phyloP scores from a whole-genome alignment of 192 early-diverging fungal genomes.

The Backusella liffmaniae region DNA sequence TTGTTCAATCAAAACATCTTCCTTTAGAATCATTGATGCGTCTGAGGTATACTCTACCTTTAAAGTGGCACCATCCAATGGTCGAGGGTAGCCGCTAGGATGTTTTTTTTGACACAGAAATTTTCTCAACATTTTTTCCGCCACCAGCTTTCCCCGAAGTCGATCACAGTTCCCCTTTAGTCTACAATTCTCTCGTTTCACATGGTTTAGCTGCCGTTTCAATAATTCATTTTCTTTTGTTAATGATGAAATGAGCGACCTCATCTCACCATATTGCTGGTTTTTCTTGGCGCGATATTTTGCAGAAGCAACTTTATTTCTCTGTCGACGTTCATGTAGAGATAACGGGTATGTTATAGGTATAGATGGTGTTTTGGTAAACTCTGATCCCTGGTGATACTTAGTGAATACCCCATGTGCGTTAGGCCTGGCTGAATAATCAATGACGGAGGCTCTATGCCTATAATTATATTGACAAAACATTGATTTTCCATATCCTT shows the following conservation, averaged over 20 bases:
- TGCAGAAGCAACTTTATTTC: conserved; percentile 56
- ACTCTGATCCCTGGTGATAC: background rate
- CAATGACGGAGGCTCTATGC: background rate
- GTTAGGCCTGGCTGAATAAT: background rate
- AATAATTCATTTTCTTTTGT: conserved; percentile 44
- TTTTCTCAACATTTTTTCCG: conserved; percentile 48
- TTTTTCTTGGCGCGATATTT: conserved; percentile 59
- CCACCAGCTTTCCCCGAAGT: conserved; percentile 46
- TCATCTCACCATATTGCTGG: conserved; percentile 52
- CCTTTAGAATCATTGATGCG: background rate
- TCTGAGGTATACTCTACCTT: background rate
- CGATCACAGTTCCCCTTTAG: conserved; percentile 45
- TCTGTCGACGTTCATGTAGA: conserved; percentile 45
- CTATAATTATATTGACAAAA: background rate
- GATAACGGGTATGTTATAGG: conserved; percentile 31
- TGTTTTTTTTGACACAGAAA: background rate
- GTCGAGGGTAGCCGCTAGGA: background rate
- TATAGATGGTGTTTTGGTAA: background rate
- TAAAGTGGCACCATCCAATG: background rate
- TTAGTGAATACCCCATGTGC: background rate
- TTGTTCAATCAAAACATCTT: background rate
- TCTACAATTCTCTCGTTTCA: conserved; percentile 40
- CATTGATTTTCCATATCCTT: background rate
- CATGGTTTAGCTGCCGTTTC: conserved; percentile 38
- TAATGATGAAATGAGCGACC: conserved; percentile 32